Evolutionary conservation across 495 filamentous ascomycete genomes (phyloP), one percentile per base, ranked within the genome.

Genomic region (Neurospora sp.): DNA sequence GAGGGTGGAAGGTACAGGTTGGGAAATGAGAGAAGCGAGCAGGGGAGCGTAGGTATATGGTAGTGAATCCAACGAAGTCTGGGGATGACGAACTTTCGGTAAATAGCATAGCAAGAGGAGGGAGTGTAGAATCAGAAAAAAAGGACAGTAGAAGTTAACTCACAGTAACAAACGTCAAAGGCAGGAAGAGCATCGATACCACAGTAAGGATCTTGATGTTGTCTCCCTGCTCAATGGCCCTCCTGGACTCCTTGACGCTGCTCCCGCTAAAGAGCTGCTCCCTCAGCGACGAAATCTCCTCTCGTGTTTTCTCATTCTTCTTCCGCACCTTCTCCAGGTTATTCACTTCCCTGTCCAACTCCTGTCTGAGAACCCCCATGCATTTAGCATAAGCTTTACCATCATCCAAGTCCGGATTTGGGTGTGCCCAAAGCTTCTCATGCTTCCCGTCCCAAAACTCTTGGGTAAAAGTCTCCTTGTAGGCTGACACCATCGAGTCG

Each of bases 391-490:
- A 81, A 10, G 66, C 71, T 38, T 46, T 6, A 8, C 71, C 75
- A 9, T 73, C 73, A 3, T 35, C n/a, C 1, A 74, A 71, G 22
- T 75, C 68, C 6, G 73, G 75, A 20, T 68, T 3, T 0, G 75
- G 73, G 46, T 73, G 75, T 0, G 79, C 76, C 78, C 77, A 88
- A 1, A 88, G 79, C 4, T 79, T 81, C 31, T 79, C 80, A 72
- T 84, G 81, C 18, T 77, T 77, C 12, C 87, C 87, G 38, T 81
- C 77, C 86, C 86, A 88, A 53, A 89, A 83, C 1, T 84, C 80
- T 2, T 83, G 80, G 1, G 81, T 87, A 74, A 89, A 88, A 8
- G 81, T 84, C 31, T 82, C 78, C 59, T 81, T 74, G 76, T 85
- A 88, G 37, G 85, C 80, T 44, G 81, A 75, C 9, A 85, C 79